Percentiles rank a stretch among this genome's conserved stretches.
phyloP scores from a whole-genome alignment of 768 basidiomycete genomes.

The Mycena chlorophos region DNA sequence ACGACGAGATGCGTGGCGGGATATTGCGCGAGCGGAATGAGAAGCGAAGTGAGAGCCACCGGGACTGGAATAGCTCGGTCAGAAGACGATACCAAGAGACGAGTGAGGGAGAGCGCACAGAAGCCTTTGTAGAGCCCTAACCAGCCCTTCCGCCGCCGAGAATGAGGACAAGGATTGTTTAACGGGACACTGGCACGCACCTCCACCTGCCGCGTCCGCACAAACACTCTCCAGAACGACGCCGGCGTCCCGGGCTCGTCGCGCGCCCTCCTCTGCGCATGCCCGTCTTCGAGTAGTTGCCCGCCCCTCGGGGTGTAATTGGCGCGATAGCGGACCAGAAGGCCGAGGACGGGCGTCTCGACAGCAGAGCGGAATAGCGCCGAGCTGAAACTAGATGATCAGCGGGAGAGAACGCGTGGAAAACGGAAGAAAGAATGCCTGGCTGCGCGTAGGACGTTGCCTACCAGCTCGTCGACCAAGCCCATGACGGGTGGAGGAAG shows the following conservation, averaged over 20 bases:
- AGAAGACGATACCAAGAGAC: not conserved
- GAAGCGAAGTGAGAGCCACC: not conserved
- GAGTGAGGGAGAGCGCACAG: not conserved
- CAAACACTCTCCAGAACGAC: not conserved
- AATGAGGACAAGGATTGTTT: not conserved
- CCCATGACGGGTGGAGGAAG: too few species aligned
- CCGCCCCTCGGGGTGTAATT: not conserved
- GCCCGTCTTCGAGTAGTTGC: not conserved
- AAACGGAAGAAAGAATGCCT: too few species aligned
- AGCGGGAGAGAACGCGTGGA: too few species aligned
- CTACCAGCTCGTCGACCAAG: too few species aligned
- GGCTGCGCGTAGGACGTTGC: too few species aligned
- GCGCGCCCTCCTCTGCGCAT: not conserved
- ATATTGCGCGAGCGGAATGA: not conserved
- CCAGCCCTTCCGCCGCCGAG: not conserved
- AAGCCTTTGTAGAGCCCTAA: not conserved
- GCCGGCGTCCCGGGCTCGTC: not conserved
- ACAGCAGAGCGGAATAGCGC: too few species aligned
- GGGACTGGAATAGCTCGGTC: not conserved
- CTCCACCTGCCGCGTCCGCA: not conserved
- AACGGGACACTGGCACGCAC: not conserved
- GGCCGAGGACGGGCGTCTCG: not conserved
- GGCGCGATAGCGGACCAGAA: slow-evolving; percentile 1
- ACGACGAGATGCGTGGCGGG: not conserved
- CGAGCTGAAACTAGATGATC: too few species aligned